These are phyloP conservation scores for Coemansia sp. DNA, from an alignment of 192 early-diverging fungal species.

Conservation along the genomic window DNA sequence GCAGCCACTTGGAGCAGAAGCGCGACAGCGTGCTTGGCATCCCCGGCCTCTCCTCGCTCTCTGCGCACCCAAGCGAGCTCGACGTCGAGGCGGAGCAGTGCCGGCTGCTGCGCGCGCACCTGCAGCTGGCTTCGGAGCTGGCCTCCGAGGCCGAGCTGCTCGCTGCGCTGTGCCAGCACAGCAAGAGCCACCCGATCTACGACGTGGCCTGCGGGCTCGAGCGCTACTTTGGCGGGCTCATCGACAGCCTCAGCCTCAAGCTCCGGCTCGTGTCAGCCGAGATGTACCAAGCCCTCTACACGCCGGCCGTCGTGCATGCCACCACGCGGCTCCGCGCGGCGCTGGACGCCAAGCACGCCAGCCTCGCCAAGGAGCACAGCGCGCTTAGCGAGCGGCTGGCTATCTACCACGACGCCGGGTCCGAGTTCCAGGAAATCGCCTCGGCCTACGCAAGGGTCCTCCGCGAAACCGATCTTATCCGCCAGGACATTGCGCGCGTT, in stretches of 20 bases:
- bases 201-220: slow-evolving; percentile 38
- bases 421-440: slow-evolving; percentile 53
- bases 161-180: slow-evolving; percentile 17
- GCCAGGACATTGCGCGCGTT: slow-evolving; percentile 40
- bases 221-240: slow-evolving; percentile 53
- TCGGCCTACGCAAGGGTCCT: slow-evolving; percentile 33
- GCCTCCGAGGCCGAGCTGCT: slow-evolving; percentile 25
- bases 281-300: slow-evolving; percentile 46
- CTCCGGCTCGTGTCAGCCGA: slow-evolving; percentile 36
- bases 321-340: slow-evolving; percentile 16
- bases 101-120: slow-evolving; percentile 29
- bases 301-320: slow-evolving; percentile 27
- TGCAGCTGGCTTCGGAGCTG: slow-evolving; percentile 33
- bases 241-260: slow-evolving; percentile 49
- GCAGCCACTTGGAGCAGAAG: slow-evolving; percentile 21
- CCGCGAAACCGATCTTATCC: slow-evolving; percentile 28
- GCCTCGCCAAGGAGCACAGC: slow-evolving; percentile 29
- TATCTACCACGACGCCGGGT: slow-evolving; percentile 44
- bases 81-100: slow-evolving; percentile 21
- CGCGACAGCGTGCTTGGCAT: slow-evolving; percentile 11
- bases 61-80: not conserved
- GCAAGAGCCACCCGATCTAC: slow-evolving; percentile 26
- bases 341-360: slow-evolving; percentile 17
- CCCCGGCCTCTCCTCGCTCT: slow-evolving; percentile 13
- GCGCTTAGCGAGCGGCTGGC: slow-evolving; percentile 48